Conservation (phyloP, 306 rosid genomes). For the Gleditsia sinensis region DNA sequence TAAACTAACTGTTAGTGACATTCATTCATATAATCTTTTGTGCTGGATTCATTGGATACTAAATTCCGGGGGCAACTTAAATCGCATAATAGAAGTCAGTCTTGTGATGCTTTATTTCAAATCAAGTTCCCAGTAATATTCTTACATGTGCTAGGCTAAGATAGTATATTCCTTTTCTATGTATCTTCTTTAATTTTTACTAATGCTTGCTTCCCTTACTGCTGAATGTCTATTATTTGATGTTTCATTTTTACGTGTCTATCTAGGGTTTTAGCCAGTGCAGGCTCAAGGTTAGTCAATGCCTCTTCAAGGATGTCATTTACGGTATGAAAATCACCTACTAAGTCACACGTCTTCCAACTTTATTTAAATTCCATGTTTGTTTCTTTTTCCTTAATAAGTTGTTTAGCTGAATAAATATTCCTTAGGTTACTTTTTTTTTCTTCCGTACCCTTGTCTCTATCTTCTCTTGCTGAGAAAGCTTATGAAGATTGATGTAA, state of each 20-base stretch:
- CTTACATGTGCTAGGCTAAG: conserved; percentile 4
- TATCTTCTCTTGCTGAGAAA: background rate
- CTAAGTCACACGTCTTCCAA: background rate
- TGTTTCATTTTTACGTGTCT: conserved; percentile 27
- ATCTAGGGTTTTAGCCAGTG: conserved; percentile 56
- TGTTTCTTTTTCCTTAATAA: background rate
- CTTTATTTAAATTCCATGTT: background rate
- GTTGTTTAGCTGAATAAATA: conserved; percentile 8
- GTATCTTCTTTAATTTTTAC: conserved; percentile 6
- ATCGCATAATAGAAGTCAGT: background rate
- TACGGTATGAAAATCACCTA: conserved; percentile 49
- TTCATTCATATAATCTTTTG: conserved; percentile 2
- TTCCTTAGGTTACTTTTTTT: background rate
- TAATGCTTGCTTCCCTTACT: conserved; percentile 20
- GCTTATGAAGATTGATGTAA: background rate
- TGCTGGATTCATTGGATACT: background rate
- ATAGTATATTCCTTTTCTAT: background rate
- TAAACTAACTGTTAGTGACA: background rate
- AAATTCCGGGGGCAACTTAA: conserved; percentile 16
- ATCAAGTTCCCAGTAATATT: background rate
- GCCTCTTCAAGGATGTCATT: conserved; percentile 57
- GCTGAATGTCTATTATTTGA: conserved; percentile 2
- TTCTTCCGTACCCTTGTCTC: background rate
- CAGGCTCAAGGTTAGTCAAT: conserved; percentile 41
- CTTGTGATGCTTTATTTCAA: conserved; percentile 3